A percentile compares a stretch with the other conserved stretches of the same genome.
These are phyloP conservation scores for Fusarium piperis DNA, from an alignment of 2,329 filamentous ascomycete genomes.

Conservation along the genomic window DNA sequence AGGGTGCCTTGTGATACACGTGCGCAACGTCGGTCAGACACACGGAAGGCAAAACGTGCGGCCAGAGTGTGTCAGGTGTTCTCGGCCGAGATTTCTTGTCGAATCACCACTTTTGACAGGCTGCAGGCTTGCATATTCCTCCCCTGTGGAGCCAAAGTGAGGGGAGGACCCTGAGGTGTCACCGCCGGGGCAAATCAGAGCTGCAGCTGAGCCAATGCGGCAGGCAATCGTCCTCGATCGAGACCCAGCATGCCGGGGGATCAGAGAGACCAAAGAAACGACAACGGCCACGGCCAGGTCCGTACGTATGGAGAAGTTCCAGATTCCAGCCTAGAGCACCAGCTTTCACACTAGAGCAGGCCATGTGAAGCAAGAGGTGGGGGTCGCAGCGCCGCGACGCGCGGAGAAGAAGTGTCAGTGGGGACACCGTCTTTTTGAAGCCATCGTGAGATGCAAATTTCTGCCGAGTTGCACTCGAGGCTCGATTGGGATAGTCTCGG, in stretches of 20 bases:
- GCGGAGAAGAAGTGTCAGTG: conserved; percentile 23
- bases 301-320: conserved; percentile 3
- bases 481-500: conserved; percentile 18
- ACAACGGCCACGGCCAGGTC: neutral
- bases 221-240: conserved; percentile 2
- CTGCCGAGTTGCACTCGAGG: neutral
- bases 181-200: conserved; percentile 16
- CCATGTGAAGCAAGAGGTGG: conserved; percentile 4
- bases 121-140: conserved; percentile 18
- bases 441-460: conserved; percentile 31
- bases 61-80: conserved; percentile 31
- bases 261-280: neutral
- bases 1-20: conserved; percentile 12
- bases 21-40: conserved; percentile 8
- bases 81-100: conserved; percentile 33
- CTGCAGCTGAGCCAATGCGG: conserved; percentile 7
- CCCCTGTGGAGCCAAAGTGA: neutral
- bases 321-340: conserved; percentile 2
- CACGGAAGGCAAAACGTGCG: neutral
- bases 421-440: conserved; percentile 22
- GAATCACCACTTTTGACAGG: conserved; percentile 31
- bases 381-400: neutral
- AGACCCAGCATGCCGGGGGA: neutral
- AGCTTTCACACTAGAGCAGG: conserved; percentile 3
- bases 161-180: conserved; percentile 2